Evolutionary conservation across 805 yeast genomes (phyloP).

Genomic region (Suhomyces sp.): DNA sequence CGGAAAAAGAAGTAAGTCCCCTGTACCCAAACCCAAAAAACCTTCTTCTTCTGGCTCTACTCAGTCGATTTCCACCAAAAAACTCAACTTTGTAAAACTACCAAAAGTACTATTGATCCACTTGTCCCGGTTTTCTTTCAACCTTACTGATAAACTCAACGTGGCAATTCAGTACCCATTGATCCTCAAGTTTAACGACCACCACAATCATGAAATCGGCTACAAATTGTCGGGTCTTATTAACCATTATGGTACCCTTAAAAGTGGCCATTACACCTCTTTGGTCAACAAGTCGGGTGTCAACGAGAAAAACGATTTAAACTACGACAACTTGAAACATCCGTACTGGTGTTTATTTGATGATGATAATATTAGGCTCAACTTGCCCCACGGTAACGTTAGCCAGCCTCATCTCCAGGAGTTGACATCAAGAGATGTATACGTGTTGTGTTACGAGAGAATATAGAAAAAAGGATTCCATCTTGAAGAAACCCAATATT

Average conservation of each 20-base stretch:
- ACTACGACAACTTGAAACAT: conserved; percentile 24
- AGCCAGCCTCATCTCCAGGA: conserved; percentile 27
- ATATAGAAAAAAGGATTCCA: conserved; percentile 8
- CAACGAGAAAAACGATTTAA: conserved; percentile 2
- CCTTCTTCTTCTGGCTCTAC: background rate
- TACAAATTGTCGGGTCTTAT: conserved; percentile 63
- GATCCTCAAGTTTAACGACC: conserved; percentile 45
- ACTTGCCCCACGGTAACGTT: conserved; percentile 46
- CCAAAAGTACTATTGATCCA: conserved; percentile 41
- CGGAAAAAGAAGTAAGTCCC: conserved; percentile 35
- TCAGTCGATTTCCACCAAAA: conserved; percentile 21
- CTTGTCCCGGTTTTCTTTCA: conserved; percentile 44
- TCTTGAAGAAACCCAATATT: too few relatives aligned
- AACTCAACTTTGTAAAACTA: conserved; percentile 29
- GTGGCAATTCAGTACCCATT: conserved; percentile 56
- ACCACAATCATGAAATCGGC: conserved; percentile 29
- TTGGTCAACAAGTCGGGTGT: conserved; percentile 48
- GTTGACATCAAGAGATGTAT: conserved; percentile 56
- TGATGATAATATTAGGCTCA: conserved; percentile 56
- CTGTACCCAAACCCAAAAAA: conserved; percentile 14
- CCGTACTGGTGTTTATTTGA: conserved; percentile 74
- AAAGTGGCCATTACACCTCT: conserved; percentile 76
- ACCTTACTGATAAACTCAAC: conserved; percentile 50
- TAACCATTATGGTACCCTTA: conserved; percentile 67
- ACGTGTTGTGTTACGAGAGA: conserved; percentile 64